Evolutionary conservation across 441 rosid species (phyloP).

Genomic region (Gossypium davidsonii): DNA sequence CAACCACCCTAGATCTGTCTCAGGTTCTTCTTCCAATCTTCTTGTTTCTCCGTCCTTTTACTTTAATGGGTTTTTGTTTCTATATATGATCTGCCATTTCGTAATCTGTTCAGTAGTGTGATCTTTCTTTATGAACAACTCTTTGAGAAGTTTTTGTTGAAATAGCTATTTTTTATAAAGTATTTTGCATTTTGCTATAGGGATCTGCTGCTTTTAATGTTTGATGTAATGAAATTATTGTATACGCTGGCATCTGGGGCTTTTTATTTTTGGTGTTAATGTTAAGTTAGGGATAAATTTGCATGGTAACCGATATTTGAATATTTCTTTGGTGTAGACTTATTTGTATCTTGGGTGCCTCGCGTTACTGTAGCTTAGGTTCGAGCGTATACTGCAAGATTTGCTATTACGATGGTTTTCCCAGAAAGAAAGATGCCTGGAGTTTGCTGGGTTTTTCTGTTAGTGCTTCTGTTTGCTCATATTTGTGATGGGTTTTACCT

Average conservation of each 20-base stretch:
- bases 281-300: not conserved
- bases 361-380: conserved; percentile 2
- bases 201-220: conserved; percentile 7
- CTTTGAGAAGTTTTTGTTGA: not conserved
- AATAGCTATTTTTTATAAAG: not conserved
- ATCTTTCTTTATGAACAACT: not conserved
- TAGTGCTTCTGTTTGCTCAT: conserved; percentile 36
- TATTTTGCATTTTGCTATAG: not conserved
- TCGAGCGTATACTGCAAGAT: not conserved
- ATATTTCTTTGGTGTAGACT: not conserved
- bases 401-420: conserved; percentile 10
- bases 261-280: not conserved
- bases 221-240: not conserved
- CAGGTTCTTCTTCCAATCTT: conserved; percentile 4
- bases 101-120: not conserved
- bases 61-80: not conserved
- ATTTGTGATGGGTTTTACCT: conserved; percentile 63
- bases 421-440: conserved; percentile 37
- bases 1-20: not conserved
- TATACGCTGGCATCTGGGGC: not conserved
- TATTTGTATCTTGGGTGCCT: not conserved
- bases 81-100: not conserved
- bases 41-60: not conserved
- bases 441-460: conserved; percentile 33
- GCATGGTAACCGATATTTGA: not conserved